Evolutionary conservation across 2,329 filamentous ascomycete species (phyloP).

Genomic region (Claviceps sp.): DNA sequence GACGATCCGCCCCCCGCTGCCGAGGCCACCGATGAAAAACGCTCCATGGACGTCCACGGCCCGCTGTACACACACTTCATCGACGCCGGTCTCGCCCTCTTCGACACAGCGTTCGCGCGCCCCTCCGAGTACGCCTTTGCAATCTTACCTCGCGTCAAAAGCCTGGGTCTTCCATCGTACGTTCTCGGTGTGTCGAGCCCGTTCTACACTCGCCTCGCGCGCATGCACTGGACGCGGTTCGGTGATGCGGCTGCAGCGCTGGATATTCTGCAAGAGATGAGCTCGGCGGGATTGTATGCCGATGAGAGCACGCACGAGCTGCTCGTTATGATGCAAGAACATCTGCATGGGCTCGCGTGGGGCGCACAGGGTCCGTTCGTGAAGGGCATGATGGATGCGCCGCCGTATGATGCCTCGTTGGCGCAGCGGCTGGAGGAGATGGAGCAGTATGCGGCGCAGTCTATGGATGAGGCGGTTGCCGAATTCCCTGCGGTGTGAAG

Average conservation of each 20-base stretch:
- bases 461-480: conserved; percentile 2
- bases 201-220: conserved; percentile 55
- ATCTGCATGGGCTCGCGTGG: conserved; percentile 22
- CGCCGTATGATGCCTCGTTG: conserved; percentile 19
- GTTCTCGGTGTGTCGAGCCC: conserved; percentile 57
- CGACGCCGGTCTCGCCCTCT: conserved; percentile 38
- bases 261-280: conserved; percentile 51
- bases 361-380: conserved; percentile 25
- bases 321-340: conserved; percentile 17
- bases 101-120: conserved; percentile 42
- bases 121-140: conserved; percentile 46
- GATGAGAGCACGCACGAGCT: conserved; percentile 24
- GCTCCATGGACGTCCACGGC: conserved; percentile 43
- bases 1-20: conserved; percentile 2
- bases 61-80: conserved; percentile 52
- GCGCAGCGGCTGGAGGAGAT: conserved; percentile 16
- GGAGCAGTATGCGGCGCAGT: conserved; percentile 8
- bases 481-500: background rate
- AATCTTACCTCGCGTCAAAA: conserved; percentile 53
- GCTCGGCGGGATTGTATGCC: conserved; percentile 44
- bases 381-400: conserved; percentile 23
- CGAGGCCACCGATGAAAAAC: conserved; percentile 12
- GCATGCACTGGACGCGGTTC: conserved; percentile 46
- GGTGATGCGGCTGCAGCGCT: conserved; percentile 43
- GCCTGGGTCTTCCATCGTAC: conserved; percentile 54